Base-by-base conservation (phyloP, 139 green algal species). In the Volvox africanus region DNA sequence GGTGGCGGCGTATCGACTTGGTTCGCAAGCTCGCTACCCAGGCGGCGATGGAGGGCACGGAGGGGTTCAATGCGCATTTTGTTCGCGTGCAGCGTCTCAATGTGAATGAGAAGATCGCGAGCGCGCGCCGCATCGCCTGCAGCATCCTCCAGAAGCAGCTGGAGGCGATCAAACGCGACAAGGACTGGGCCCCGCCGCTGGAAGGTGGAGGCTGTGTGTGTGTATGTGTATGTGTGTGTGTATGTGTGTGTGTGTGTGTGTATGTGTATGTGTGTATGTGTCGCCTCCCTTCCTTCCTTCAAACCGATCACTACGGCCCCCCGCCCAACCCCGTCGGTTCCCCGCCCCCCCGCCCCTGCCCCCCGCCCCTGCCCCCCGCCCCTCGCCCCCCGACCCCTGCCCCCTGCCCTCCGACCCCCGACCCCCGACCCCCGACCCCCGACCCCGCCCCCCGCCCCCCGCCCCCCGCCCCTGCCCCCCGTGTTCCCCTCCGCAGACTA, bases 1-100 rank as follows among this genome's bases (percentile, higher is more conserved):
- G 86, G 86, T 90, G 86, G 86, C 86, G 86, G 1, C 86, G 86
- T 33, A 90, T 90, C 71, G 86, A 90, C 86, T 50, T 90, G 75
- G 86, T 90, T 20, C 86, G 86, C 75, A 84, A 90, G 73, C 73
- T 90, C 55, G 86, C 86, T 0, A 90, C 86, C 36, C 73, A 85
- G 73, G 86, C 86, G 21, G 86, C 86, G 50, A 84, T 85, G 86
- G 86, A 90, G 86, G 86, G 86, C 86, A 84, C 75, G 1, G 73
- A 84, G 71, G 86, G 86, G 71, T 90, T 90, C 86, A 90, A 90
- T 50, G 73, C 75, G 20, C 50, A 90, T 76, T 90, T 78, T 21
- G 86, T 90, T 13, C 86, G 86, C 35, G 61, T 90, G 86, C 86
- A 90, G 86, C 55, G 61, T 14, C 55, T 85, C 50, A 90, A 90